Base-by-base conservation (phyloP, 2,329 filamentous ascomycete genomes). In the Pyricularia pennisetigena region DNA sequence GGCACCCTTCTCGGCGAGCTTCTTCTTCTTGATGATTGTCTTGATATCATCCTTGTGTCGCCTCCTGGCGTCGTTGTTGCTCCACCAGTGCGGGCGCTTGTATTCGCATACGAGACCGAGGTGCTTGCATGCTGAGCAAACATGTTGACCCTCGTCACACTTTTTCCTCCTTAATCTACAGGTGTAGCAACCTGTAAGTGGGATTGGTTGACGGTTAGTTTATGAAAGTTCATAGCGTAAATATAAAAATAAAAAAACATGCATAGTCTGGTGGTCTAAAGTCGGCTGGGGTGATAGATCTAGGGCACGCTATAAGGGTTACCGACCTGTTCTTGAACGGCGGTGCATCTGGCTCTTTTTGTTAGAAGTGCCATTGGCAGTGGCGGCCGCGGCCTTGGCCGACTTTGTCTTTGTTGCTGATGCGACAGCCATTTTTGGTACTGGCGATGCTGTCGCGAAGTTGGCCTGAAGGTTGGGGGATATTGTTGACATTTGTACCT, bases 41-140 rank as follows among this genome's bases (percentile, higher is more conserved):
- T 99, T 99, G 85, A 99, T 97, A 73, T 90, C 83, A 77, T 98
- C 95, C 82, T 98, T 99, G 78, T 97, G 93, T 68, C 89, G 82
- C 74, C 90, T 88, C 73, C 95, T 86, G 75, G 91, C 88, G 71
- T 97, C 93, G 75, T 91, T 91, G 83, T 95, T 97, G 80, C 90
- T 91, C 95, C 95, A 99, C 95, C 95, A 99, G 81, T 92, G 88
- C 54, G 95, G 95, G 76, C 94, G 85, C 85, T 97, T 97, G 83
- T 98, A 99, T 83, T 98, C 93, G 82, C 95, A 99, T 75, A 86
- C 85, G 69, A 99, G 85, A 68, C 91, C 91, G 68, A 99, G 89
- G 75, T 88, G 84, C 73, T 86, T 88, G 84, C 87, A 90, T 70
- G 87, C 87, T 20, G 85, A 84, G 82, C 87, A 90, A 74, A 82